These are phyloP conservation scores for Stentor coeruleus DNA, from an alignment of 73 alveolate genomes.

Conservation along the genomic window DNA sequence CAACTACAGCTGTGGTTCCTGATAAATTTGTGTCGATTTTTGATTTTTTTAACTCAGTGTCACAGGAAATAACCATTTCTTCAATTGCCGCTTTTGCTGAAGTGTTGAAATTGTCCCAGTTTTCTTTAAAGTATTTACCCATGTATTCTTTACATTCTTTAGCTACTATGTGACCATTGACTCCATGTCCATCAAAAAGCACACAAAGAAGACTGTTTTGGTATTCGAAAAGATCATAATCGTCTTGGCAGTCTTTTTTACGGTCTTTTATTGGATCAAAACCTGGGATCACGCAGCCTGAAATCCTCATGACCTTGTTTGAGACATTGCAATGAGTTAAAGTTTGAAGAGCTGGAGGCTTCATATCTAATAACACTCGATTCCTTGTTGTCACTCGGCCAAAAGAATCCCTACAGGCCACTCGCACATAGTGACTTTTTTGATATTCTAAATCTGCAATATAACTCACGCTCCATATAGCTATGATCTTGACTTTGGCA, in stretches of 20 bases:
- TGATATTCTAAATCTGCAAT: too few relatives aligned
- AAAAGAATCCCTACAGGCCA: too few relatives aligned
- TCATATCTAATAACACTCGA: too few relatives aligned
- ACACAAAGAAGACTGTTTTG: neutral
- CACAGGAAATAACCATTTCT: neutral
- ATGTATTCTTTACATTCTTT: neutral
- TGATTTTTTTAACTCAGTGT: neutral
- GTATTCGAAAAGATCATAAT: neutral
- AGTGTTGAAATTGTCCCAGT: neutral
- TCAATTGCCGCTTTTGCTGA: neutral
- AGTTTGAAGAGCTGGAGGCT: too few relatives aligned
- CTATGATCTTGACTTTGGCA: too few relatives aligned
- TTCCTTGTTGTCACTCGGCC: too few relatives aligned
- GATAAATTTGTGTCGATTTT: neutral
- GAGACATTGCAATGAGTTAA: too few relatives aligned
- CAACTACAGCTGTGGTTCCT: neutral
- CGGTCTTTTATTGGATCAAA: slow-evolving; percentile 7
- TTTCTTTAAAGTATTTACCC: neutral
- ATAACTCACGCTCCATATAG: too few relatives aligned
- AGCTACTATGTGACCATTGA: neutral
- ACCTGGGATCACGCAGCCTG: slow-evolving; percentile 31
- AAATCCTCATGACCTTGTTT: neutral
- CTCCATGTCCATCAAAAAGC: slow-evolving; percentile 22
- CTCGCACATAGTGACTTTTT: too few relatives aligned
- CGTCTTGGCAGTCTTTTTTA: slow-evolving; percentile 16